A percentile compares a stretch with the other conserved stretches of the same genome.
Evolutionary conservation across 495 filamentous ascomycete genomes (phyloP).

Genomic region (Podospora tetraspora): DNA sequence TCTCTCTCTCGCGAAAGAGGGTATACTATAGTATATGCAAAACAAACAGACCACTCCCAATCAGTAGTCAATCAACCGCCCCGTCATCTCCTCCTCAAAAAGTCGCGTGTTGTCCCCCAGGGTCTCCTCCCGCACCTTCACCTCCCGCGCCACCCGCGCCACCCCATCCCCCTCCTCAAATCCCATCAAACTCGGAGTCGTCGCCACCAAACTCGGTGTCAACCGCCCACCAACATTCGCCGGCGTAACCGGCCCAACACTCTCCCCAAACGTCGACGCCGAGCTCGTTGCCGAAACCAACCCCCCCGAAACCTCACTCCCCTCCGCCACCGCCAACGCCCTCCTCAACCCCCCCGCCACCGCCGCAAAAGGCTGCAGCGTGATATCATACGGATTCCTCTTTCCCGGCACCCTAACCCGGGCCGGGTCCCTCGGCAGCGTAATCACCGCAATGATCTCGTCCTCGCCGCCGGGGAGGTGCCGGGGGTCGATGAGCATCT

Average conservation of each 20-base stretch:
- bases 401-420: not conserved
- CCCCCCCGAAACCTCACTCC: not conserved
- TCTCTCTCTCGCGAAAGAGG: not conserved
- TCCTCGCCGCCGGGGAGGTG: not conserved
- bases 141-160: too few species aligned
- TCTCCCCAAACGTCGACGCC: not conserved
- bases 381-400: constrained; percentile 3
- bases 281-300: not conserved
- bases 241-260: not conserved
- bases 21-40: not conserved
- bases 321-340: not conserved
- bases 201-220: too few species aligned
- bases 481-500: not conserved
- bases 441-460: not conserved
- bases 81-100: not conserved
- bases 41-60: not conserved
- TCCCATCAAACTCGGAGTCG: too few species aligned
- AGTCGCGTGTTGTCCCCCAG: too few species aligned
- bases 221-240: not conserved
- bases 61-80: not conserved
- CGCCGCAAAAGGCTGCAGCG: not conserved
- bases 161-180: not conserved
- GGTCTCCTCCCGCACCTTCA: too few species aligned
- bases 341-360: not conserved
- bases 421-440: not conserved